Base-by-base conservation (phyloP, 2,329 filamentous ascomycete species). In the Phaeosphaeriaceae sp. region DNA sequence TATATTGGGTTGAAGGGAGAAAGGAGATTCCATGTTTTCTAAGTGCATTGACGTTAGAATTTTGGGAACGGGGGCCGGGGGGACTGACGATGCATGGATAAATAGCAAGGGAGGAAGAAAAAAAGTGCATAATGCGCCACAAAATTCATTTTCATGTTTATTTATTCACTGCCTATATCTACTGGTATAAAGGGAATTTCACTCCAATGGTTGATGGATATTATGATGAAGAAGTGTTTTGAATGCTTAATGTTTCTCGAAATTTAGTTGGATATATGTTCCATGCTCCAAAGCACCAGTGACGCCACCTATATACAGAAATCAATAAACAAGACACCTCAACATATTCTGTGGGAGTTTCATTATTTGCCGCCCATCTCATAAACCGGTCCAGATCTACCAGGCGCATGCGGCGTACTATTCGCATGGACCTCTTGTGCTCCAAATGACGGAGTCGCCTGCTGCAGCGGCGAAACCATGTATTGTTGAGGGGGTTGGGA, bases 1-100 rank as follows among this genome's bases (percentile, higher is more conserved):
- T 91, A 58, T 97, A 96, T 73, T 99, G 94, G 93, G 93, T 97
- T 1, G 85, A 95, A 66, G 92, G 94, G 64, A 86, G 92, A 77
- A 92, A 92, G 38, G 93, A 93, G 71, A 95, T 97, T 56, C 93
- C 93, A 4, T 93, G 92, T 47, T 96, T 97, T 71, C 74, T 97
- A 58, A 92, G 92, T 28, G 93, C 92, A 13, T 80, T 96, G 76
- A 97, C 92, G 32, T 74, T 97, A 67, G 92, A 97, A 76, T 96
- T 97, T 76, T 96, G 90, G 71, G 93, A 97, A 64, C 85, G 88
- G 76, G 64, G 58, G 11, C 59, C 56, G 0, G 59, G 61, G 0
- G 62, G 56, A 15, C 54, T 58, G 51, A 65, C 63, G 41, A 61
- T 64, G 64, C 37, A 41, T 13, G 44, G 44, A 12, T 47, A 32